These are phyloP conservation scores for Solanum dulcamara DNA, from an alignment of 257 asterid genomes.

Conservation along the genomic window DNA sequence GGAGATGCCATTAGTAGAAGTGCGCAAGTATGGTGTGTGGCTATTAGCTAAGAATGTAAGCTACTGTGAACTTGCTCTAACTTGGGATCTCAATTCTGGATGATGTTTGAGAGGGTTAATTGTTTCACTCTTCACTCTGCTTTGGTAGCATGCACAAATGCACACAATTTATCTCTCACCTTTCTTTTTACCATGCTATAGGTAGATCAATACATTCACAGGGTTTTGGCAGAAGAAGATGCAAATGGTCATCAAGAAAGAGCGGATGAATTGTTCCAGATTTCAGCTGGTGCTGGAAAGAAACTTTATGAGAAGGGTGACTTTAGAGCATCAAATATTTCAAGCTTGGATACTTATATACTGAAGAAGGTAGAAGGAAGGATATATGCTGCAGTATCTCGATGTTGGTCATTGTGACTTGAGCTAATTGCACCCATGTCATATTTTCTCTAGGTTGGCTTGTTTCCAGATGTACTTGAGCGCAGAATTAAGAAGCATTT, in stretches of 20 bases:
- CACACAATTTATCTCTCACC: background rate
- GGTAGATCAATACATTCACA: constrained; percentile 87
- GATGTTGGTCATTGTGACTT: background rate
- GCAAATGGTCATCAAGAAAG: constrained; percentile 33
- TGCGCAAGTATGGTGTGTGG: constrained; percentile 75
- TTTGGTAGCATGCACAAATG: background rate
- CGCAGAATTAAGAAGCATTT: constrained; percentile 70
- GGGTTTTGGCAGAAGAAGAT: constrained; percentile 91
- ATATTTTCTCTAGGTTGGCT: constrained; percentile 45
- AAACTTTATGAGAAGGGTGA: constrained; percentile 69
- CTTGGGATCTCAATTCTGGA: background rate
- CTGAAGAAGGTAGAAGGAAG: constrained; percentile 50
- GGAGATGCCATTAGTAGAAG: constrained; percentile 98
- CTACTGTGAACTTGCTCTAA: background rate
- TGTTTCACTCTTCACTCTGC: background rate
- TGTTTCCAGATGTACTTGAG: constrained; percentile 87
- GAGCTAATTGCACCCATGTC: background rate
- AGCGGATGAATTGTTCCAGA: constrained; percentile 44
- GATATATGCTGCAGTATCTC: background rate
- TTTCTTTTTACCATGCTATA: constrained; percentile 17
- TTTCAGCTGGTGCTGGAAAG: constrained; percentile 38
- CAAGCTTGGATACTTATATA: constrained; percentile 54
- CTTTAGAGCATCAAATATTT: constrained; percentile 58
- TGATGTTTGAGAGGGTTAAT: background rate
- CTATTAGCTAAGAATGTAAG: constrained; percentile 76